Percentiles rank a stretch among this genome's conserved stretches.
These are phyloP conservation scores for Aspergillus sp. DNA, from an alignment of 2,329 filamentous ascomycete genomes.

Conservation along the genomic window DNA sequence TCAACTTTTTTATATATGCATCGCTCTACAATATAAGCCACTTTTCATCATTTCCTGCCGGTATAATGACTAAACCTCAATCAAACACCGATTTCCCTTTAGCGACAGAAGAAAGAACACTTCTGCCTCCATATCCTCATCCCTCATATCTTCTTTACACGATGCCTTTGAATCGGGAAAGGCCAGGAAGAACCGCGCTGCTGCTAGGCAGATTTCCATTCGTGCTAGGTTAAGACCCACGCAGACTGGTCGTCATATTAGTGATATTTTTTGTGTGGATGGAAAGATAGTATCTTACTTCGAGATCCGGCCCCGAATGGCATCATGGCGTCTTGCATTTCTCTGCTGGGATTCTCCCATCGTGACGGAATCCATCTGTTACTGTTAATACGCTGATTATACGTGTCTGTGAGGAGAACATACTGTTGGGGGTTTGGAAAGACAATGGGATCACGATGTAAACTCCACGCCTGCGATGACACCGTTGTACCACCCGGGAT, in stretches of 20 bases:
- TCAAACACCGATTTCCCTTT: slow-evolving; percentile 38
- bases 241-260: slow-evolving; percentile 42
- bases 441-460: slow-evolving; percentile 50
- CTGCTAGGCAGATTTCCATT: slow-evolving; percentile 51
- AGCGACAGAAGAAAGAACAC: slow-evolving; percentile 43
- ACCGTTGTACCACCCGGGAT: slow-evolving; percentile 52
- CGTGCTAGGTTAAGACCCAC: slow-evolving; percentile 64
- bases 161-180: slow-evolving; percentile 20
- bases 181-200: slow-evolving; percentile 47
- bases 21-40: too few species aligned
- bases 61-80: slow-evolving; percentile 13
- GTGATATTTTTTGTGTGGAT: too few species aligned
- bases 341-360: slow-evolving; percentile 22
- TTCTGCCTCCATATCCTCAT: slow-evolving; percentile 41
- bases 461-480: slow-evolving; percentile 49
- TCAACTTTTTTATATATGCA: too few species aligned
- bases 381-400: not conserved
- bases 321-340: slow-evolving; percentile 56
- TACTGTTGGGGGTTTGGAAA: slow-evolving; percentile 49
- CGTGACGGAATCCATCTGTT: slow-evolving; percentile 19
- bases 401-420: slow-evolving; percentile 42
- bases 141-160: slow-evolving; percentile 17
- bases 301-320: slow-evolving; percentile 65
- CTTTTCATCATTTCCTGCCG: too few species aligned
- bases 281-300: slow-evolving; percentile 22